Conservation (phyloP, 352 stramenopile species). For the Phytophthora fragariae region DNA sequence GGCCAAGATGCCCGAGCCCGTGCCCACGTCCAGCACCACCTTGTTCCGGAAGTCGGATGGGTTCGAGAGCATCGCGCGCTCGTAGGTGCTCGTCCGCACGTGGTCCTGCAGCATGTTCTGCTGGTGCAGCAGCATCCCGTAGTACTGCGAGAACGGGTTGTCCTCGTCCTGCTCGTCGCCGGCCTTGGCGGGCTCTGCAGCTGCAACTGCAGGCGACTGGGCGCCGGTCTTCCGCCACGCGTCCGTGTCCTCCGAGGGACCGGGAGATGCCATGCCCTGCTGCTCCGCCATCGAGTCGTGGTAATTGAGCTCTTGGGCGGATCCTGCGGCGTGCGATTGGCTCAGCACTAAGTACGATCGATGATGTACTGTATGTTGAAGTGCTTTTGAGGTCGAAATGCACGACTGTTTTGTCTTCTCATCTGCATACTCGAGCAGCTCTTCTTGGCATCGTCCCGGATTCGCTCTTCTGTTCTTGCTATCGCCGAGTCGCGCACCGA, state of each 20-base stretch:
- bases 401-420: neutral
- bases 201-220: neutral
- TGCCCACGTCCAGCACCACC: slow-evolving; percentile 99
- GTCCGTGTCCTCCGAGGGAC: slow-evolving; percentile 11
- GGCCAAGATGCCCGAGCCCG: slow-evolving; percentile 98
- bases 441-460: no score
- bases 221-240: slow-evolving; percentile 15
- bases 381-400: neutral
- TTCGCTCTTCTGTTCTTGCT: neutral
- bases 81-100: slow-evolving; percentile 98
- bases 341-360: neutral
- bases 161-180: slow-evolving; percentile 57
- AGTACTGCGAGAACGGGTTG: slow-evolving; percentile 96
- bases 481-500: no score
- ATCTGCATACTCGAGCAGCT: neutral
- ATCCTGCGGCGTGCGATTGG: neutral
- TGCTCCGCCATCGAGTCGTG: slow-evolving; percentile 10
- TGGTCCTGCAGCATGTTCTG: slow-evolving; percentile 99
- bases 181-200: neutral
- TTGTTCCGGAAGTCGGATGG: slow-evolving; percentile 96
- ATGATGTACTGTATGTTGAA: neutral
- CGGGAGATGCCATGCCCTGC: slow-evolving; percentile 3
- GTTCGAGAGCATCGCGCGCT: slow-evolving; percentile 98
- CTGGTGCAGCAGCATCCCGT: slow-evolving; percentile 97
- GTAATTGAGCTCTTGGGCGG: neutral